A percentile compares a stretch with the other conserved stretches of the same genome.
These are phyloP conservation scores for Lyophyllum semitale DNA, from an alignment of 768 basidiomycete genomes.

Conservation along the genomic window DNA sequence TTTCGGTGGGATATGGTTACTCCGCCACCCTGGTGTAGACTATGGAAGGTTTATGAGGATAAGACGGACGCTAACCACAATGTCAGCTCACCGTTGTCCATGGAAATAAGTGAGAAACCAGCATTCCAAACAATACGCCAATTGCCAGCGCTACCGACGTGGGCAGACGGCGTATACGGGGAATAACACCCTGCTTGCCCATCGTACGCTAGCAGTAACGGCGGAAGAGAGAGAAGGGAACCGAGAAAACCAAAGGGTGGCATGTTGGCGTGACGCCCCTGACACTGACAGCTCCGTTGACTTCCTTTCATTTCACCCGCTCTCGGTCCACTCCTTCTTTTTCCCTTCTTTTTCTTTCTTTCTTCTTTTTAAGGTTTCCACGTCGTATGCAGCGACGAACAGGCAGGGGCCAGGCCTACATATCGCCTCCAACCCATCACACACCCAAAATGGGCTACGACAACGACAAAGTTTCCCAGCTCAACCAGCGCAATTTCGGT, in stretches of 20 bases:
- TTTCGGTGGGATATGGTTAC: constrained; percentile 50
- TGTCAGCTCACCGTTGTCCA: constrained; percentile 38
- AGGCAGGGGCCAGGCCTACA: constrained; percentile 54
- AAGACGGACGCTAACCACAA: constrained; percentile 4
- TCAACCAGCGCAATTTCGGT: constrained; percentile 58
- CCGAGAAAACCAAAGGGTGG: not conserved
- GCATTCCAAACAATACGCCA: constrained; percentile 62
- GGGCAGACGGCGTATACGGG: constrained; percentile 48
- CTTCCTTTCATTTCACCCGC: constrained; percentile 20
- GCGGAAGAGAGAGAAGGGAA: not conserved
- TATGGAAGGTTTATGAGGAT: constrained; percentile 13
- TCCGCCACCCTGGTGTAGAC: constrained; percentile 53
- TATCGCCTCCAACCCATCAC: constrained; percentile 44
- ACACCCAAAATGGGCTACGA: constrained; percentile 49
- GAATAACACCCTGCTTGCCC: constrained; percentile 10
- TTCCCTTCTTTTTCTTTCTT: constrained; percentile 22
- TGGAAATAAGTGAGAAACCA: constrained; percentile 54
- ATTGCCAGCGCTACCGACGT: constrained; percentile 58
- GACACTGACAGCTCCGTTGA: not conserved
- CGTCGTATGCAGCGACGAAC: constrained; percentile 63
- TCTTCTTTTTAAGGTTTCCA: constrained; percentile 8
- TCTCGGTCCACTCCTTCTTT: constrained; percentile 22
- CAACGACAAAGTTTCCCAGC: constrained; percentile 53
- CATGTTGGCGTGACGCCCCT: not conserved
- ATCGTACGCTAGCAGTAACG: not conserved